Evolutionary conservation across 2,329 filamentous ascomycete genomes (phyloP).

Genomic region (Diplocarpon mali): DNA sequence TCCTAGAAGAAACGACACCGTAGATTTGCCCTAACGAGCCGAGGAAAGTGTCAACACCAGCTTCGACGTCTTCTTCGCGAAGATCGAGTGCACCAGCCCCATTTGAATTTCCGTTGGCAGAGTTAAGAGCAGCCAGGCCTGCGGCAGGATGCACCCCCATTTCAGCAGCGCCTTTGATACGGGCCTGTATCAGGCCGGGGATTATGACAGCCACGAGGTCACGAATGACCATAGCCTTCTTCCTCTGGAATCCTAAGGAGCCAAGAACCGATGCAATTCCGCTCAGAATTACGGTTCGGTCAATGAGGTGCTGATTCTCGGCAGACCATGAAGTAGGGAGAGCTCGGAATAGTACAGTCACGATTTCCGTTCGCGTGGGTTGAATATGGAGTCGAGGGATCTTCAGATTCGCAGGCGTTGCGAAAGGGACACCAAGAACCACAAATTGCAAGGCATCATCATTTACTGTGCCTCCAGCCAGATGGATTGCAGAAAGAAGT

Average conservation of each 20-base stretch:
- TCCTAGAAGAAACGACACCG: conserved; percentile 39
- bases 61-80: conserved; percentile 52
- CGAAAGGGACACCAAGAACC: conserved; percentile 48
- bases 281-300: conserved; percentile 68
- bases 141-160: conserved; percentile 91
- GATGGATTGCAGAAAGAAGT: conserved; percentile 54
- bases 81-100: conserved; percentile 48
- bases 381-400: conserved; percentile 44
- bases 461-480: conserved; percentile 52
- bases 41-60: conserved; percentile 53
- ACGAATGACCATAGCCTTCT: conserved; percentile 81
- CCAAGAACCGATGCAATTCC: conserved; percentile 83
- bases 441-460: conserved; percentile 51
- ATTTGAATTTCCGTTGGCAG: conserved; percentile 37
- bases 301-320: conserved; percentile 59
- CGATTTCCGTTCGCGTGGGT: conserved; percentile 52
- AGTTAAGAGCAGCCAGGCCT: conserved; percentile 63
- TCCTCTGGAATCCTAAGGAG: conserved; percentile 67
- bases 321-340: conserved; percentile 55
- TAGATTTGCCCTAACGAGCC: conserved; percentile 51
- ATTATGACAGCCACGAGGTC: conserved; percentile 78
- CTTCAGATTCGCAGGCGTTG: conserved; percentile 34
- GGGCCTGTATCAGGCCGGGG: conserved; percentile 75
- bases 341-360: conserved; percentile 54
- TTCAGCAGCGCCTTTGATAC: conserved; percentile 89